Conservation (phyloP, 2,329 filamentous ascomycete genomes). For the Beauveria sp. region DNA sequence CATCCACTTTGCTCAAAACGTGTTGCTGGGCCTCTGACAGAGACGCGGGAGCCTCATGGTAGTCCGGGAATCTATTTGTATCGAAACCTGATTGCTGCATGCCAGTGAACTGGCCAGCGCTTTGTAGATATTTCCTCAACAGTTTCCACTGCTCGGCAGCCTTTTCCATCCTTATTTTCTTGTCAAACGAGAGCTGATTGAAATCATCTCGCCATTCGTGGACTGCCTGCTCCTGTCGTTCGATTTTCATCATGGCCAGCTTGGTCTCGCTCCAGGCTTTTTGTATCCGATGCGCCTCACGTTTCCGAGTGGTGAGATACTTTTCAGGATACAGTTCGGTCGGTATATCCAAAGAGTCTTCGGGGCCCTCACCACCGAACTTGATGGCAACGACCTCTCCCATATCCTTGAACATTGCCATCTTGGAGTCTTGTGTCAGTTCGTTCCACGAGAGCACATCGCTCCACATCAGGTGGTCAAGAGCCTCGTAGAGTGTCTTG, state of each 20-base stretch:
- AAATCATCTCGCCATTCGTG: slow-evolving; percentile 22
- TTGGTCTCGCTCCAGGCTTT: slow-evolving; percentile 26
- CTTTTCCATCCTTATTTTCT: slow-evolving; percentile 23
- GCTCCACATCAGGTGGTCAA: slow-evolving; percentile 42
- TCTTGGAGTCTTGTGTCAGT: slow-evolving; percentile 28
- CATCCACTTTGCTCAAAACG: slow-evolving; percentile 23
- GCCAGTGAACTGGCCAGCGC: slow-evolving; percentile 26
- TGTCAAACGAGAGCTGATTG: slow-evolving; percentile 20
- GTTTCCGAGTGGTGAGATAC: slow-evolving; percentile 38
- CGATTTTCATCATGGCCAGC: slow-evolving; percentile 18
- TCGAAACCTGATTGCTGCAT: slow-evolving; percentile 32
- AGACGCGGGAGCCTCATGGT: slow-evolving; percentile 30
- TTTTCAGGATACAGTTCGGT: slow-evolving; percentile 44
- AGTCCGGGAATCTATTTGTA: slow-evolving; percentile 29
- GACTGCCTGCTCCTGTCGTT: slow-evolving; percentile 19
- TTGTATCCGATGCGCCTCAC: slow-evolving; percentile 40
- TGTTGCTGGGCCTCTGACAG: slow-evolving; percentile 26
- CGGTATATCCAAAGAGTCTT: slow-evolving; percentile 42
- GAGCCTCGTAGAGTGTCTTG: slow-evolving; percentile 25
- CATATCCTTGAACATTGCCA: slow-evolving; percentile 36
- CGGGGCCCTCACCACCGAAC: slow-evolving; percentile 33
- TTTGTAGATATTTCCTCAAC: slow-evolving; percentile 28
- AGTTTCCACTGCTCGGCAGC: slow-evolving; percentile 24
- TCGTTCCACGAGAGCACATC: slow-evolving; percentile 31
- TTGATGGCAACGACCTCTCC: slow-evolving; percentile 45